Percentiles rank a stretch among this genome's conserved stretches.
These are phyloP conservation scores for Phytophthora pluvialis DNA, from an alignment of 352 stramenopile genomes.

Conservation along the genomic window DNA sequence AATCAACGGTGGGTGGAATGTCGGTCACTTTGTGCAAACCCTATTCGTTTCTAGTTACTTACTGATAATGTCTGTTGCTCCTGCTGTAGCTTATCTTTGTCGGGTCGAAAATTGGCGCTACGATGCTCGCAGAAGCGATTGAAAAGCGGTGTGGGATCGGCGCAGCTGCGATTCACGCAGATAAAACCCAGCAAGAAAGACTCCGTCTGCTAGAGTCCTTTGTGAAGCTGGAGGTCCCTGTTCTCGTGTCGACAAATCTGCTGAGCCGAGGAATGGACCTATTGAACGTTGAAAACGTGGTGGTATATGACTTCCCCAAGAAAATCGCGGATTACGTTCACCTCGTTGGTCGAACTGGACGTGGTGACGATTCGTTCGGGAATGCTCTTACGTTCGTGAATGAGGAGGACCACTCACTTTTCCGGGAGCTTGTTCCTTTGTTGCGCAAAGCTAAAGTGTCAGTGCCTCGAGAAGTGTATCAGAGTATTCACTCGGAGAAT, in stretches of 20 bases:
- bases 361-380: constrained; percentile 25
- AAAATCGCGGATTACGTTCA: constrained; percentile 71
- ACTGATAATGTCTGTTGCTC: constrained; percentile 5
- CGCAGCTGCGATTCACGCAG: constrained; percentile 60
- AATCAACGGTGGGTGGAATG: constrained; percentile 51
- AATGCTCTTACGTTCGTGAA: constrained; percentile 59
- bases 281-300: constrained; percentile 66
- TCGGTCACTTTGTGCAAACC: not conserved
- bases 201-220: constrained; percentile 65
- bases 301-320: constrained; percentile 77
- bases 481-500: constrained; percentile 36
- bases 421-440: constrained; percentile 48
- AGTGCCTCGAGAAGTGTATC: constrained; percentile 54
- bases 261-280: constrained; percentile 79
- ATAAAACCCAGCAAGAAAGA: constrained; percentile 67
- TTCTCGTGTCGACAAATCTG: constrained; percentile 75
- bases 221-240: constrained; percentile 47
- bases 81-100: constrained; percentile 75
- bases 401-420: constrained; percentile 42
- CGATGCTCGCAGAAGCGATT: constrained; percentile 67
- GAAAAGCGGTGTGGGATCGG: constrained; percentile 43
- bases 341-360: constrained; percentile 60
- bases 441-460: constrained; percentile 35
- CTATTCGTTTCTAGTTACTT: not conserved
- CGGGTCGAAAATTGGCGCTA: constrained; percentile 61